Conservation (phyloP, 1,139 yeast species). For the Geotrichum klebahnii region DNA sequence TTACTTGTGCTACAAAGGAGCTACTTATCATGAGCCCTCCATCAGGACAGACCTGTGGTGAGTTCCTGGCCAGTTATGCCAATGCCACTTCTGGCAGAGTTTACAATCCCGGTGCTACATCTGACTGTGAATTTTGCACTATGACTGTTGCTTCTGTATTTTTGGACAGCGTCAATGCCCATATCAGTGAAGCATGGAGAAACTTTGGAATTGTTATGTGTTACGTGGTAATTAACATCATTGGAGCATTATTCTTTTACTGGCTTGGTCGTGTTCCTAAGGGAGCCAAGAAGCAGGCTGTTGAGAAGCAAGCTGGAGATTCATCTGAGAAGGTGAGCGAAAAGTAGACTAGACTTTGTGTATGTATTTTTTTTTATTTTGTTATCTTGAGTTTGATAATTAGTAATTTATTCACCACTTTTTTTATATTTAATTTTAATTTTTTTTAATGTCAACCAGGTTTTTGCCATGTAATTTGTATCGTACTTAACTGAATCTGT, state of each 20-base stretch:
- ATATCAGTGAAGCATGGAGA: slow-evolving; percentile 53
- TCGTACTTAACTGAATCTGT: no score
- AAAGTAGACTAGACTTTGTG: not conserved
- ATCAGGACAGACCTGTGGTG: slow-evolving; percentile 54
- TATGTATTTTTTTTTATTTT: no score
- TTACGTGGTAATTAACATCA: slow-evolving; percentile 49
- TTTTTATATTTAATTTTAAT: no score
- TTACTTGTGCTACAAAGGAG: slow-evolving; percentile 53
- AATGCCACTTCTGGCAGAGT: slow-evolving; percentile 50
- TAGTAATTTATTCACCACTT: no score
- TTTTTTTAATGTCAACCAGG: no score
- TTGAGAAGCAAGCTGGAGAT: not conserved
- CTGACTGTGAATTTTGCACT: slow-evolving; percentile 57
- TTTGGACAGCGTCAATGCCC: slow-evolving; percentile 45
- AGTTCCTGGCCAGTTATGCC: slow-evolving; percentile 46
- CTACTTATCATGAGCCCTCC: slow-evolving; percentile 55
- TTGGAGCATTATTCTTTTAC: slow-evolving; percentile 63
- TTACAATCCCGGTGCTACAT: slow-evolving; percentile 49
- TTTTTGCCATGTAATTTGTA: no score
- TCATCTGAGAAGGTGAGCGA: not conserved
- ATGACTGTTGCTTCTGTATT: slow-evolving; percentile 53
- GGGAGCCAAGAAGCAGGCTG: slow-evolving; percentile 14
- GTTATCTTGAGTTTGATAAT: no score
- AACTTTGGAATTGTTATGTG: slow-evolving; percentile 55
- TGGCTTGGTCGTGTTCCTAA: slow-evolving; percentile 38